phyloP scores from a whole-genome alignment of 1,284 basidiomycete species.

The Tetrapyrgos nigripes region DNA sequence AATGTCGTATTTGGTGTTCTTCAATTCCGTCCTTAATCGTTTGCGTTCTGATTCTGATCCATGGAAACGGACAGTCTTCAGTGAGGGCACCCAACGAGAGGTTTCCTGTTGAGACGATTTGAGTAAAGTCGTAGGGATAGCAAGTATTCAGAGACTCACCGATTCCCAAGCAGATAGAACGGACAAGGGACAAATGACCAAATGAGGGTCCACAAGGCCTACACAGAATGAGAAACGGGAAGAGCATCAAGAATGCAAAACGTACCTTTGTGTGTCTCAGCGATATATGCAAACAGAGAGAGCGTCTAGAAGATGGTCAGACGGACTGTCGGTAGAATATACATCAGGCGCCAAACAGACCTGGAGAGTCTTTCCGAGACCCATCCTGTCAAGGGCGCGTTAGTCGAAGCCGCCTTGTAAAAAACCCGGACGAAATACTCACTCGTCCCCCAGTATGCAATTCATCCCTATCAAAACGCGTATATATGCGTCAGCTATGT shows the following conservation, averaged over 20 bases:
- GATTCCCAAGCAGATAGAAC: slow-evolving; percentile 64
- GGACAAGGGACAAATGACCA: slow-evolving; percentile 67
- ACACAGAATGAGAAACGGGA: not conserved
- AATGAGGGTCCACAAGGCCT: slow-evolving; percentile 54
- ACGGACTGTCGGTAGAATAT: too few species aligned
- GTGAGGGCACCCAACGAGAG: slow-evolving; percentile 59
- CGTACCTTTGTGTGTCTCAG: slow-evolving; percentile 47
- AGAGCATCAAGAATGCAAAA: not conserved
- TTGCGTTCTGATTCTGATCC: slow-evolving; percentile 54
- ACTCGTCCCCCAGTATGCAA: slow-evolving; percentile 67
- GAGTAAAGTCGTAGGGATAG: not conserved
- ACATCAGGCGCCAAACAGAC: too few species aligned
- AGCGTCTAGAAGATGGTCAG: slow-evolving; percentile 56
- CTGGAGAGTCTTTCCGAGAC: slow-evolving; percentile 69
- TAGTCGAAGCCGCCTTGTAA: not conserved
- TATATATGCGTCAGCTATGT: too few species aligned
- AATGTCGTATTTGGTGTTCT: slow-evolving; percentile 49
- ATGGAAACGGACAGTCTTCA: slow-evolving; percentile 57
- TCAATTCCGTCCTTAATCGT: slow-evolving; percentile 47
- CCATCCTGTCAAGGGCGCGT: slow-evolving; percentile 48
- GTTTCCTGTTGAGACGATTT: slow-evolving; percentile 46
- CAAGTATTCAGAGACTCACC: slow-evolving; percentile 28
- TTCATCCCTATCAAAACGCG: slow-evolving; percentile 51
- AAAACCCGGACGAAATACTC: slow-evolving; percentile 25
- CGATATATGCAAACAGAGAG: slow-evolving; percentile 62